Evolutionary conservation across 768 basidiomycete genomes (phyloP), one percentile per base, ranked within the genome.

Genomic region (Suillus bovinus): DNA sequence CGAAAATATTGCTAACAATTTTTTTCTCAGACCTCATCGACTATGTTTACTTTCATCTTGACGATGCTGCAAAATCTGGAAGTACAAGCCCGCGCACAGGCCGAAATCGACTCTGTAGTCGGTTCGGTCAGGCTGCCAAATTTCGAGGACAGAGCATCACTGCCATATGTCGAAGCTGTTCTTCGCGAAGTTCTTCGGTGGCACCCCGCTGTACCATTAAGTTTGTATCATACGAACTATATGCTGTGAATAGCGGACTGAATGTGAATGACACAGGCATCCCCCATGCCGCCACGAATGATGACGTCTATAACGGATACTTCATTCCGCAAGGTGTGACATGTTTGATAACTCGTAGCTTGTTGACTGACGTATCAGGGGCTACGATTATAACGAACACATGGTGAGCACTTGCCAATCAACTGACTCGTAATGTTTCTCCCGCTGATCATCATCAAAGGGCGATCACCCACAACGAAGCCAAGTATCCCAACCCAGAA

Each of bases 321-420:
- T 72, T 82, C 24, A 87, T 88, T 58, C 86, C 86, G 1, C 77
- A 79, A 68, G 86, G 86, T 72, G 17, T 8, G 71, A 4, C 10
- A 20, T 10, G 9, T 31, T 10, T 22, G 13, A 38, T 33, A 44
- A 42, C 22, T 36, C 20, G n/a, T 50, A 13, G 29, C 20, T 13
- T 50, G 17, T 41, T 44, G 3, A 58, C 59, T 27, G 4, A 52
- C 46, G 24, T 2, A 17, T 27, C 27, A 75, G 72, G 72, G 16
- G 67, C 72, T 11, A 73, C 73, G 42, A 63, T 74, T 55, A 68
- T 74, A 39, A 69, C 70, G 66, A 74, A 75, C 41, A 69, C 49
- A 7, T 72, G 72, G 74, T 70, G 50, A 1, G 58, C 20, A 33
- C 7, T 53, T 59, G 29, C 20, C 24, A 16, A 36, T 29, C 2